A percentile compares a stretch with the other conserved stretches of the same genome.
Conservation (phyloP, 164 flowering plant species). For the Magnolia officinalis region DNA sequence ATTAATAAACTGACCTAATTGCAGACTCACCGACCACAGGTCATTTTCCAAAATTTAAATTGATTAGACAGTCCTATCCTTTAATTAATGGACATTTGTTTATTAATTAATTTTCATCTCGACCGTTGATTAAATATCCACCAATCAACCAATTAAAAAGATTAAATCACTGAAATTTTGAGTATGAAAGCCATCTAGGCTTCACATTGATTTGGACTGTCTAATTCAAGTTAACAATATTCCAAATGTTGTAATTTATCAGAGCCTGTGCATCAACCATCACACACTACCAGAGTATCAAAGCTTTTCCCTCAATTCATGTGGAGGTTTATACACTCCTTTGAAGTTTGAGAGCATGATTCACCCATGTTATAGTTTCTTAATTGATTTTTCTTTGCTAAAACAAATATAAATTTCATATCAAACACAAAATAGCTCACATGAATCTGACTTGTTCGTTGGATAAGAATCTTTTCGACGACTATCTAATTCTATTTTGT, state of each 20-base stretch:
- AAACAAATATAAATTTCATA: neutral
- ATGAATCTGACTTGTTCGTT: neutral
- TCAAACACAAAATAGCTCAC: neutral
- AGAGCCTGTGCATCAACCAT: neutral
- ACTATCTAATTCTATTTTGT: neutral
- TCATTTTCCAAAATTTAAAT: neutral
- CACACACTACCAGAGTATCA: neutral
- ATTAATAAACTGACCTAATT: too few species aligned
- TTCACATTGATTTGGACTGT: neutral
- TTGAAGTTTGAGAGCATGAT: neutral
- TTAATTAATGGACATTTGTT: too few species aligned
- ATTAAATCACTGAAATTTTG: neutral
- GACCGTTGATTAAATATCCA: neutral
- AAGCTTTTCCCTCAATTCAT: neutral
- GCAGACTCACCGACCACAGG: neutral
- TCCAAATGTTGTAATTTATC: too few species aligned
- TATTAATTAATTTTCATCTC: neutral
- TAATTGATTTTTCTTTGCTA: neutral
- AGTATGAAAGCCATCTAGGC: neutral
- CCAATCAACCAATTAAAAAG: neutral
- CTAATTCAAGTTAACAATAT: too few species aligned
- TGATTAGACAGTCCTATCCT: neutral
- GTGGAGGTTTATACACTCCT: neutral
- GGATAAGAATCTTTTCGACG: slow-evolving; percentile 2
- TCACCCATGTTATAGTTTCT: neutral